Conservation (phyloP, 805 yeast species). For the Blastobotrys robertii region DNA sequence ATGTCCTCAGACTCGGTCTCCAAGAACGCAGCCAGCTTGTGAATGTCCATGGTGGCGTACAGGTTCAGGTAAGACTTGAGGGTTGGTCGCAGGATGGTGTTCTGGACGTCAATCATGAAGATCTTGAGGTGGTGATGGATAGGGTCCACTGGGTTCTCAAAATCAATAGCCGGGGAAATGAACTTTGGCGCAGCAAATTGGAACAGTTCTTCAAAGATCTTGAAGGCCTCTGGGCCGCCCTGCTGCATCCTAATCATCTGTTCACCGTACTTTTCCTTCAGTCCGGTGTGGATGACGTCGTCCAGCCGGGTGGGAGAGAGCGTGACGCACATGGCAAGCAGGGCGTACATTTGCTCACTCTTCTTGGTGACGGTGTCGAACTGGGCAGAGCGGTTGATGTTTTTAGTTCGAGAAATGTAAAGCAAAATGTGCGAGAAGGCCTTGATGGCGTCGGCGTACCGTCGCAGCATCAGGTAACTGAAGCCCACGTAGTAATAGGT, state of each 20-base stretch:
- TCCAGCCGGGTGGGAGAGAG: constrained; percentile 39
- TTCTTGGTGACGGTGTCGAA: constrained; percentile 39
- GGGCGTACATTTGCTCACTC: constrained; percentile 43
- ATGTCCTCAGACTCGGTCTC: constrained; percentile 22
- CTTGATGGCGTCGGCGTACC: constrained; percentile 42
- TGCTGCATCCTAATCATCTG: constrained; percentile 34
- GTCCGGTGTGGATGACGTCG: constrained; percentile 34
- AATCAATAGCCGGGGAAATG: constrained; percentile 32
- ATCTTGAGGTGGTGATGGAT: constrained; percentile 34
- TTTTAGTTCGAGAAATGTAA: constrained; percentile 38
- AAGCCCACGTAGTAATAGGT: constrained; percentile 44
- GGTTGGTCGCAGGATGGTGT: constrained; percentile 31
- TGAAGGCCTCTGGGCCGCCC: constrained; percentile 34
- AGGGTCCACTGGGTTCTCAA: constrained; percentile 31
- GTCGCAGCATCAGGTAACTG: constrained; percentile 41
- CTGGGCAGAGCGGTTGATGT: constrained; percentile 34
- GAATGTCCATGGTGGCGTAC: constrained; percentile 37
- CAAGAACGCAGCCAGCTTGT: constrained; percentile 34
- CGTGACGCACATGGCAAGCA: constrained; percentile 37
- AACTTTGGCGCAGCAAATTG: constrained; percentile 41
- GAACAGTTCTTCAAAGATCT: constrained; percentile 38
- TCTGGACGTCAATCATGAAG: constrained; percentile 35
- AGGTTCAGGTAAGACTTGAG: constrained; percentile 37
- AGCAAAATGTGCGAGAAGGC: constrained; percentile 38
- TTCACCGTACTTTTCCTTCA: constrained; percentile 39